Percentiles rank a stretch among this genome's conserved stretches.
phyloP scores from a whole-genome alignment of 305 asterid species.

The Lippia alba region DNA sequence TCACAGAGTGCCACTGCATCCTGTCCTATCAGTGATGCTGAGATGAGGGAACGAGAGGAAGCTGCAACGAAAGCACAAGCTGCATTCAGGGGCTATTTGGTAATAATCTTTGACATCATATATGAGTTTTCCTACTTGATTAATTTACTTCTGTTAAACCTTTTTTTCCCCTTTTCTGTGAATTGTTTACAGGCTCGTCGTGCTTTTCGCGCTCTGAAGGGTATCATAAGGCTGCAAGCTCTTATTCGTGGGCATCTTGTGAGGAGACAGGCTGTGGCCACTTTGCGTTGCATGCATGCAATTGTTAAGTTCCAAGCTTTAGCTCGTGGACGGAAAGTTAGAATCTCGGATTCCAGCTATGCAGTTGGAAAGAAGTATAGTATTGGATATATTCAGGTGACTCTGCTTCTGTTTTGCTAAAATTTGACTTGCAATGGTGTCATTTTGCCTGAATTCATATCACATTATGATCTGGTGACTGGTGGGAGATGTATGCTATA shows the following conservation, averaged over 20 bases:
- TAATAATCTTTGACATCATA: constrained; percentile 41
- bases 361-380: constrained; percentile 37
- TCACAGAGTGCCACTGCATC: constrained; percentile 37
- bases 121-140: constrained; percentile 16
- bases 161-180: neutral
- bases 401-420: constrained; percentile 22
- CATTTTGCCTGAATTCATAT: neutral
- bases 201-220: constrained; percentile 94
- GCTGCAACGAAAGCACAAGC: constrained; percentile 91
- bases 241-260: constrained; percentile 97
- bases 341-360: constrained; percentile 49
- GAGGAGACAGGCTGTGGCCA: constrained; percentile 93
- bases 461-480: neutral
- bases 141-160: constrained; percentile 1
- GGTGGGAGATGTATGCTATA: constrained; percentile 11
- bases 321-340: constrained; percentile 80
- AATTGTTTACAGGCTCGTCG: constrained; percentile 82
- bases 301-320: constrained; percentile 84
- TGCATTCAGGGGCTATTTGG: constrained; percentile 92
- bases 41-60: constrained; percentile 58
- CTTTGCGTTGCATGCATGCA: constrained; percentile 84
- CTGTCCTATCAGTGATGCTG: constrained; percentile 54
- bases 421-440: neutral
- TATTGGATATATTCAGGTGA: constrained; percentile 49
- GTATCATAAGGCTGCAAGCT: constrained; percentile 95